phyloP scores from a whole-genome alignment of 2,329 filamentous ascomycete genomes.

The Ophiocordyceps unilateralis region DNA sequence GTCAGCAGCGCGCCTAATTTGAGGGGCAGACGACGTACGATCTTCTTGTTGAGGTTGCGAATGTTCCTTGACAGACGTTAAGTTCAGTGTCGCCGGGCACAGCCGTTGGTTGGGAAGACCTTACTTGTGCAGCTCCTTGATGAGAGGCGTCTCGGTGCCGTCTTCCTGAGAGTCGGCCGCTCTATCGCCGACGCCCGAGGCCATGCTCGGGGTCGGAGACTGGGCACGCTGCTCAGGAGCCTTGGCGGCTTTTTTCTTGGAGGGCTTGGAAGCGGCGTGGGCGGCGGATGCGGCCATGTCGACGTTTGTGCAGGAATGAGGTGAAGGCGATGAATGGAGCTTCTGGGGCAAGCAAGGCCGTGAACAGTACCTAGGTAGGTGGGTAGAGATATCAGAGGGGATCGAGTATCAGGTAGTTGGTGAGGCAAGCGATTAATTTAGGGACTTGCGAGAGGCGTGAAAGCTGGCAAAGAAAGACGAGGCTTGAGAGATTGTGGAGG shows the following conservation, averaged over 20 bases:
- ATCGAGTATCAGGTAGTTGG: neutral
- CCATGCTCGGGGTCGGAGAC: conserved; percentile 32
- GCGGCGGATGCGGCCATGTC: conserved; percentile 45
- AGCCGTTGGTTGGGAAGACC: conserved; percentile 10
- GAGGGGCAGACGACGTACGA: conserved; percentile 40
- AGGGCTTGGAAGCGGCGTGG: conserved; percentile 45
- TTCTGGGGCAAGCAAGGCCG: neutral
- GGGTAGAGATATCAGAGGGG: neutral
- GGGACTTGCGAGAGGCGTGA: neutral
- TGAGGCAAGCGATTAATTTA: neutral
- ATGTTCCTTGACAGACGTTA: conserved; percentile 46
- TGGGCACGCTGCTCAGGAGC: conserved; percentile 31
- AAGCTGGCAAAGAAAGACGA: neutral
- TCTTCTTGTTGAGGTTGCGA: conserved; percentile 86
- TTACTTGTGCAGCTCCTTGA: conserved; percentile 84
- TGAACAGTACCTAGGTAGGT: neutral
- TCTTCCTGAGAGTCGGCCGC: conserved; percentile 40
- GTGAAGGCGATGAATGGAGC: neutral
- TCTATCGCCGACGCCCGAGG: conserved; percentile 30
- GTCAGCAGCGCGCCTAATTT: neutral
- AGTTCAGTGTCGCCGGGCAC: neutral
- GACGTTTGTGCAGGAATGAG: conserved; percentile 1
- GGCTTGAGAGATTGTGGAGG: neutral
- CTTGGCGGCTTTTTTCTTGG: conserved; percentile 49
- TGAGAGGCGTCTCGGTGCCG: conserved; percentile 53